Percentiles rank a stretch among this genome's conserved stretches.
phyloP scores from a whole-genome alignment of 768 basidiomycete genomes.

The Auriscalpium vulgare region DNA sequence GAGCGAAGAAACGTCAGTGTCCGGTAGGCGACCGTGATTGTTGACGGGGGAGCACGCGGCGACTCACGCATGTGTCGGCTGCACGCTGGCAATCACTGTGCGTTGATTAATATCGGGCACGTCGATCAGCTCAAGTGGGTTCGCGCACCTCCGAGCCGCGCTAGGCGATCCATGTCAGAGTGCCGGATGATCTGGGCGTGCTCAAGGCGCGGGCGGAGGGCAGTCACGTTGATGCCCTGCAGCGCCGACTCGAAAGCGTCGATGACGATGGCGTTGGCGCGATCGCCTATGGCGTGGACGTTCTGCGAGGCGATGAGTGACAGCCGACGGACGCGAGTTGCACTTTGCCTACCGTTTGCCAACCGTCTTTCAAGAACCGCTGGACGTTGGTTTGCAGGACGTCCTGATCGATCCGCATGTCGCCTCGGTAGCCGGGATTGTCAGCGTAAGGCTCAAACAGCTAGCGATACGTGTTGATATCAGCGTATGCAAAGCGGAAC shows the following conservation, averaged over 20 bases:
- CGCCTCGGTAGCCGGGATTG: slow-evolving; percentile 65
- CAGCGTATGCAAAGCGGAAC: background rate
- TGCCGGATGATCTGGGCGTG: slow-evolving; percentile 83
- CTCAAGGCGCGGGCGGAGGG: slow-evolving; percentile 73
- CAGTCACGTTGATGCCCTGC: slow-evolving; percentile 49
- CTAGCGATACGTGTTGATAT: slow-evolving; percentile 29
- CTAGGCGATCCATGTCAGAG: slow-evolving; percentile 71
- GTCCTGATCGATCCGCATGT: slow-evolving; percentile 64
- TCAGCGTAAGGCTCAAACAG: slow-evolving; percentile 79
- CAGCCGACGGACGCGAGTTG: background rate
- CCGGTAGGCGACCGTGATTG: background rate
- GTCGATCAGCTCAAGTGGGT: background rate
- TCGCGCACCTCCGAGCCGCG: slow-evolving; percentile 65
- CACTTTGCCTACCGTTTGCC: slow-evolving; percentile 72
- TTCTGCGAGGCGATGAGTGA: slow-evolving; percentile 40
- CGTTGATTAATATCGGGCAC: background rate
- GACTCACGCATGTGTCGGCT: slow-evolving; percentile 82
- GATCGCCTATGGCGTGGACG: slow-evolving; percentile 82
- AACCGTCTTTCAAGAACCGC: slow-evolving; percentile 68
- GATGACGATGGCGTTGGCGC: slow-evolving; percentile 77
- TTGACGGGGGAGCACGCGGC: background rate
- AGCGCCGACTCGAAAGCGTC: slow-evolving; percentile 74
- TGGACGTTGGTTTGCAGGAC: slow-evolving; percentile 56
- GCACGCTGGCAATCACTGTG: slow-evolving; percentile 81
- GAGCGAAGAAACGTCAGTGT: slow-evolving; percentile 2